A percentile compares a stretch with the other conserved stretches of the same genome.
phyloP scores from a whole-genome alignment of 768 basidiomycete species.

The Boletus eberwhitei region DNA sequence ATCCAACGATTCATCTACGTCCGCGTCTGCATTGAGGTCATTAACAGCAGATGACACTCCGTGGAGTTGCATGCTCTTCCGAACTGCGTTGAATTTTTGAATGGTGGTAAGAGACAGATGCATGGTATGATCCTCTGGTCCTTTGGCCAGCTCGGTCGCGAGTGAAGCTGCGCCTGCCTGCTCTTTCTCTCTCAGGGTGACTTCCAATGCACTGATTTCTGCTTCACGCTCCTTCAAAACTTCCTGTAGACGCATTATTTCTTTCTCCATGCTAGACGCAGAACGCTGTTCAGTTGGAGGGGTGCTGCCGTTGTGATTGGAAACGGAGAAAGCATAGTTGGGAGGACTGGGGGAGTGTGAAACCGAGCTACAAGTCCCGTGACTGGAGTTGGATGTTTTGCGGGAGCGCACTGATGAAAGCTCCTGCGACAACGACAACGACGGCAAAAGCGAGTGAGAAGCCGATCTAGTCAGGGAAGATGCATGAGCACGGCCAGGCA shows the following conservation, averaged over 20 bases:
- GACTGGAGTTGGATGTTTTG: conserved; percentile 76
- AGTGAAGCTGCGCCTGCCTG: not conserved
- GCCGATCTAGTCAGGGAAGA: conserved; percentile 59
- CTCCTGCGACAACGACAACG: conserved; percentile 97
- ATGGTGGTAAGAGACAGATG: conserved; percentile 69
- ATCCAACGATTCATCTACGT: conserved; percentile 67
- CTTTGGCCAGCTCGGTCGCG: conserved; percentile 5
- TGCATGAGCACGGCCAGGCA: conserved; percentile 4
- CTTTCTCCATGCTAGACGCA: conserved; percentile 82
- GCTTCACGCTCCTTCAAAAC: conserved; percentile 87
- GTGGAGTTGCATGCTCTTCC: conserved; percentile 58
- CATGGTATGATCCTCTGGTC: conserved; percentile 26
- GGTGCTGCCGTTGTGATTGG: conserved; percentile 32
- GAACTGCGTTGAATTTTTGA: conserved; percentile 71
- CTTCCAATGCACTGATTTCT: conserved; percentile 81
- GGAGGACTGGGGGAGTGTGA: conserved; percentile 60
- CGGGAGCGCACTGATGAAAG: conserved; percentile 84
- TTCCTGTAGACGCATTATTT: conserved; percentile 93
- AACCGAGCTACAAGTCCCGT: conserved; percentile 64
- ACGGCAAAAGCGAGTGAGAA: conserved; percentile 91
- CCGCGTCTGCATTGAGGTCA: conserved; percentile 34
- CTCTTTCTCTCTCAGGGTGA: conserved; percentile 41
- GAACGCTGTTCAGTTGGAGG: conserved; percentile 60
- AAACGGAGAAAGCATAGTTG: conserved; percentile 56
- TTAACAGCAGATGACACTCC: conserved; percentile 34